Evolutionary conservation across 495 filamentous ascomycete species (phyloP).

Genomic region (Aspergillus kassunensis): DNA sequence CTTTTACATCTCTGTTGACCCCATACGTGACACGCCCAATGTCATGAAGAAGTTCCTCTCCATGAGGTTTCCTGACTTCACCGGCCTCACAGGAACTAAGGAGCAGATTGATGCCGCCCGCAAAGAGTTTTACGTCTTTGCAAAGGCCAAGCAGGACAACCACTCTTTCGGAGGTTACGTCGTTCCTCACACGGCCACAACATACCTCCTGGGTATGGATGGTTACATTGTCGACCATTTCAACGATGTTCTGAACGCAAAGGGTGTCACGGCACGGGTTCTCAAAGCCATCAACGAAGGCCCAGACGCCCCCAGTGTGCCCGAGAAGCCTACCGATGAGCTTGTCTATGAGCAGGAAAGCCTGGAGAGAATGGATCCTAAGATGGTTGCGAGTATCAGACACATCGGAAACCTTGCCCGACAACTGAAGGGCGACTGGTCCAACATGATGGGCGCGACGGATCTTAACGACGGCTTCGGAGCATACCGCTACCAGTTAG

Average conservation of each 20-base stretch:
- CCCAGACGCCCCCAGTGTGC: neutral
- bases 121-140: conserved; percentile 5
- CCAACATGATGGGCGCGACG: conserved; percentile 3
- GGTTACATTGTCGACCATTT: conserved; percentile 2
- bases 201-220: conserved; percentile 1
- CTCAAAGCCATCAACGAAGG: neutral
- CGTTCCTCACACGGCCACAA: conserved; percentile 2
- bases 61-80: neutral
- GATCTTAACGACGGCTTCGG: conserved; percentile 9
- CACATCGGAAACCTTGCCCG: conserved; percentile 5
- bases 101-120: neutral
- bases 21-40: neutral
- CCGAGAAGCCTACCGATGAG: neutral
- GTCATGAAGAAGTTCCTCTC: neutral
- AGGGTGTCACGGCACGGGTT: neutral
- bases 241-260: neutral
- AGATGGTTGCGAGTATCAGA: neutral
- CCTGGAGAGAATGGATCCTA: neutral
- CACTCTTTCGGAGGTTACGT: neutral
- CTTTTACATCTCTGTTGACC: conserved; percentile 6
- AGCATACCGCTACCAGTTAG: conserved; percentile 1
- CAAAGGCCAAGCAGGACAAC: neutral
- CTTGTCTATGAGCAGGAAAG: neutral
- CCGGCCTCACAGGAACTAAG: neutral
- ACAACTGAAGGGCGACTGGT: conserved; percentile 4